Evolutionary conservation across 495 filamentous ascomycete genomes (phyloP).

Genomic region (Beverwykella pulmonaria): DNA sequence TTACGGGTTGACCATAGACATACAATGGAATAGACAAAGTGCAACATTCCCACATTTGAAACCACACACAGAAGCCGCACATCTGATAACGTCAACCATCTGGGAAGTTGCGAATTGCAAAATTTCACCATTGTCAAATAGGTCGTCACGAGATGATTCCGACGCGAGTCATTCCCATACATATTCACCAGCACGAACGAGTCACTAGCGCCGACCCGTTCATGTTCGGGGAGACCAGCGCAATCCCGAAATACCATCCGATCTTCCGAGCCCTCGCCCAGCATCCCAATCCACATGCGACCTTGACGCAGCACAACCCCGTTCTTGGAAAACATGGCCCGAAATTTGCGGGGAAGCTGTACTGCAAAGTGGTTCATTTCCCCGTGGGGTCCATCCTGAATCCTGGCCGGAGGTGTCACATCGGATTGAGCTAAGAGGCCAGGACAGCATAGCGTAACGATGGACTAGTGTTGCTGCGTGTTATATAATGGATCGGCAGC

Average conservation of each 20-base stretch:
- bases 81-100: no score
- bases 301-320: slow-evolving; percentile 1
- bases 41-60: no score
- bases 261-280: neutral
- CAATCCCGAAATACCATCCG: neutral
- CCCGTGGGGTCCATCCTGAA: slow-evolving; percentile 4
- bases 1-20: no score
- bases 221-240: neutral
- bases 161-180: neutral
- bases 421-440: no score
- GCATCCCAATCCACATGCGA: neutral
- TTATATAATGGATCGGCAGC: neutral
- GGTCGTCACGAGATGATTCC: no score
- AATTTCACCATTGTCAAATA: no score
- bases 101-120: no score
- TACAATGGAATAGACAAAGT: no score
- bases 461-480: no score
- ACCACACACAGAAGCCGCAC: no score
- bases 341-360: neutral
- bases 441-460: no score
- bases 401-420: neutral
- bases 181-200: neutral
- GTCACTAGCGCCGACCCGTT: neutral
- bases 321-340: slow-evolving; percentile 11
- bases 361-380: neutral